Evolutionary conservation across 306 rosid species (phyloP).

Genomic region (Carpinus viminea): DNA sequence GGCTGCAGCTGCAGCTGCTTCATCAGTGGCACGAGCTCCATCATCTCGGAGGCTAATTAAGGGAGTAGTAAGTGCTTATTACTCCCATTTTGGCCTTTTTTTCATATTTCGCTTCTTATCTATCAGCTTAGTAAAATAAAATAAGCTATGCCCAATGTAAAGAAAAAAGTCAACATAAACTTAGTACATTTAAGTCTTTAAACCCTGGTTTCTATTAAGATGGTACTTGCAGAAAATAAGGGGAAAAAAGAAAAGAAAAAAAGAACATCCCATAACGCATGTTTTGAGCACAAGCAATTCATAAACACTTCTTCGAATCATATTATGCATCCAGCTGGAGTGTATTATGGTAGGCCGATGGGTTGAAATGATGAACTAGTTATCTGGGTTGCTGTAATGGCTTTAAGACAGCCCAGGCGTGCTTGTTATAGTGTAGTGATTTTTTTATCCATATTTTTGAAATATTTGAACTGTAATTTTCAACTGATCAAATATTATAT

Average conservation of each 20-base stretch:
- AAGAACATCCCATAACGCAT: not conserved
- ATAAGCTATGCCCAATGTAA: not conserved
- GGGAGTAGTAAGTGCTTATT: constrained; percentile 50
- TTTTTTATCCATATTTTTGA: not conserved
- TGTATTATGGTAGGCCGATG: not conserved
- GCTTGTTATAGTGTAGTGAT: not conserved
- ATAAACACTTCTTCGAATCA: not conserved
- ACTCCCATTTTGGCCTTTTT: not conserved
- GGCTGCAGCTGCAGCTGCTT: constrained; percentile 97
- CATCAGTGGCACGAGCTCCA: constrained; percentile 86
- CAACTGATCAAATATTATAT: not conserved
- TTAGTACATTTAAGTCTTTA: not conserved
- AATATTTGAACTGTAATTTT: not conserved
- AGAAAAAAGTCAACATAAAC: not conserved
- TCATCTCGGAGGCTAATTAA: constrained; percentile 74
- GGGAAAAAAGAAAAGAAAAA: not conserved
- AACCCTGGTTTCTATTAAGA: constrained; percentile 4
- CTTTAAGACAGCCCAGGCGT: not conserved
- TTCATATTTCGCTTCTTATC: constrained; percentile 2
- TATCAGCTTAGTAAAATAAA: not conserved
- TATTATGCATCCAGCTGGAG: not conserved
- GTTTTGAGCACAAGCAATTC: not conserved
- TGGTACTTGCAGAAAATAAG: not conserved
- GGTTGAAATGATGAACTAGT: not conserved
- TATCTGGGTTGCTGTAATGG: not conserved